These are phyloP conservation scores for Rickenella mellea DNA, from an alignment of 768 basidiomycete genomes.

Conservation along the genomic window DNA sequence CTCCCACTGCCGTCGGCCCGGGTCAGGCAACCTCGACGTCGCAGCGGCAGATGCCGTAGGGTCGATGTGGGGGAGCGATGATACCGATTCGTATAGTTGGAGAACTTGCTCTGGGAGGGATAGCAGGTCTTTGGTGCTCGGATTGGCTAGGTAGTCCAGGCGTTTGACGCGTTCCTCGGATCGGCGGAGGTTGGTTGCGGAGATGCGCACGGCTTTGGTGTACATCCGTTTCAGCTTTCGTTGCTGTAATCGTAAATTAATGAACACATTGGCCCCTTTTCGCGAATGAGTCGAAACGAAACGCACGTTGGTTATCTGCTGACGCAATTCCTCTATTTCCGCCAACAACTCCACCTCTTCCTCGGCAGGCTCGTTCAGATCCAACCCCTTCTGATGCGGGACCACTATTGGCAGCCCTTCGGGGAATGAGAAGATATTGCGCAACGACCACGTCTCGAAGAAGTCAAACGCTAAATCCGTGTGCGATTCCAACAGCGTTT, in stretches of 20 bases:
- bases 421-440: constrained; percentile 79
- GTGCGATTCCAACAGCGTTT: constrained; percentile 81
- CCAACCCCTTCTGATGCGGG: constrained; percentile 66
- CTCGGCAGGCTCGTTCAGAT: constrained; percentile 53
- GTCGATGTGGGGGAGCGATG: constrained; percentile 38
- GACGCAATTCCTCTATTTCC: constrained; percentile 59
- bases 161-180: constrained; percentile 32
- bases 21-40: constrained; percentile 30
- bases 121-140: constrained; percentile 30
- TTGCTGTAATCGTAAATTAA: constrained; percentile 34
- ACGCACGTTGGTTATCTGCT: constrained; percentile 62
- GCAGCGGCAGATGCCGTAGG: constrained; percentile 28
- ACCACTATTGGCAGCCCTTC: constrained; percentile 60
- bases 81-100: constrained; percentile 37
- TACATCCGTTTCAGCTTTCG: constrained; percentile 52
- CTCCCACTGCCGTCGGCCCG: constrained; percentile 74
- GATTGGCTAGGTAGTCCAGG: constrained; percentile 31
- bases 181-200: constrained; percentile 35
- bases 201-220: constrained; percentile 39
- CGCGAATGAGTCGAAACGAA: neutral
- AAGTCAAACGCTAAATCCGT: constrained; percentile 88
- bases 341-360: constrained; percentile 43
- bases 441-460: constrained; percentile 81
- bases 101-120: constrained; percentile 30
- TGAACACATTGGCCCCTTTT: no score